Conservation (phyloP, 805 yeast species). For the Yamadazyma philogaea region DNA sequence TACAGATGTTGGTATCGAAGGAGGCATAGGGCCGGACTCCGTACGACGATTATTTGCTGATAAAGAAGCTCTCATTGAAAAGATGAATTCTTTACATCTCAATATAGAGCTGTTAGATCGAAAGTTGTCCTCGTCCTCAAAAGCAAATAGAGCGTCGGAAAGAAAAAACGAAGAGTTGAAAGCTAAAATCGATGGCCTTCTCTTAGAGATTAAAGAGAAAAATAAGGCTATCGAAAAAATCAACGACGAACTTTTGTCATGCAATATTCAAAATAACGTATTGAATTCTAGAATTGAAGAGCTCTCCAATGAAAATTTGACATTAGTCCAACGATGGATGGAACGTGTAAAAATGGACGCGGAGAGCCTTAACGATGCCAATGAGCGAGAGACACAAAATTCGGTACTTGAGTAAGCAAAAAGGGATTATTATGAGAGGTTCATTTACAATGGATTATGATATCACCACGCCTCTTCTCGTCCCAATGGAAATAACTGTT, state of each 20-base stretch:
- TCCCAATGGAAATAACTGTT: conserved; percentile 89
- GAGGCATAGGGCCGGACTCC: neutral
- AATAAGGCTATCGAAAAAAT: conserved; percentile 55
- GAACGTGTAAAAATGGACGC: conserved; percentile 51
- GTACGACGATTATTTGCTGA: conserved; percentile 5
- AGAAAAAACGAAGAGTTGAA: conserved; percentile 18
- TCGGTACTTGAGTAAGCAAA: neutral
- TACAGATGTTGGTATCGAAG: neutral
- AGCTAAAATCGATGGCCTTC: conserved; percentile 21
- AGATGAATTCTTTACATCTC: conserved; percentile 14
- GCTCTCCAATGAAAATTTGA: conserved; percentile 48
- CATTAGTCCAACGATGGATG: conserved; percentile 47
- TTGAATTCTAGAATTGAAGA: conserved; percentile 33
- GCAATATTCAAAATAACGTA: conserved; percentile 56
- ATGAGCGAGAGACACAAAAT: conserved; percentile 18
- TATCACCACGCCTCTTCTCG: conserved; percentile 70
- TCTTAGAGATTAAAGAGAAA: conserved; percentile 40
- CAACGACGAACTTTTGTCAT: conserved; percentile 64
- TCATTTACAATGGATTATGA: conserved; percentile 52
- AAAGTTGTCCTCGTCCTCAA: conserved; percentile 11
- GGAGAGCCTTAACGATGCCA: conserved; percentile 53
- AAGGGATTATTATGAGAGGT: neutral
- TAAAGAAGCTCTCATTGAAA: conserved; percentile 8
- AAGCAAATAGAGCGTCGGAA: conserved; percentile 16
- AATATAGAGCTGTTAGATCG: conserved; percentile 23